Evolutionary conservation across 169 alveolate species (phyloP).

Genomic region (Plasmodium malariae): DNA sequence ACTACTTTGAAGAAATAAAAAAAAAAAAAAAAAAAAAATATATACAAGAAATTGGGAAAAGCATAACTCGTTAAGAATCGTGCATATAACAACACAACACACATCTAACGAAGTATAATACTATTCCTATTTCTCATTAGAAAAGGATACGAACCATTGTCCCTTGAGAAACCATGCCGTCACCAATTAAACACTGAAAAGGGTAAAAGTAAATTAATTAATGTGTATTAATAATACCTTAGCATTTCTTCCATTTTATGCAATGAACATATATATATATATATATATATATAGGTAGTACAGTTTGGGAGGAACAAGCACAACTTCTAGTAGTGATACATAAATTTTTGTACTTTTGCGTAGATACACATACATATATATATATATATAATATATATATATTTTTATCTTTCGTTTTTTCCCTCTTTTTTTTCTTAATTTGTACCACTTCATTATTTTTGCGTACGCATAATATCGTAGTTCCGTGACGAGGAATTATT

Average conservation of each 20-base stretch:
- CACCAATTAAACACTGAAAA: conserved; percentile 83
- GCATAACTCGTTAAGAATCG: neutral
- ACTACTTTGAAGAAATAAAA: no score
- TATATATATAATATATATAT: no score
- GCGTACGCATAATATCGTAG: conserved; percentile 83
- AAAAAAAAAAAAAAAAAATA: conserved; percentile 4
- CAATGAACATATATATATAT: no score
- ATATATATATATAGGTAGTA: neutral
- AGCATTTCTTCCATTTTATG: no score
- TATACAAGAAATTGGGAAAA: neutral
- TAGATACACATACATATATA: no score
- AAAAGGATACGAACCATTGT: conserved; percentile 73
- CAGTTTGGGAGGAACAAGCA: neutral
- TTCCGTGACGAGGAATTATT: conserved; percentile 82
- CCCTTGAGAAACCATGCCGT: conserved; percentile 86
- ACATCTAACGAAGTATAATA: conserved; percentile 2
- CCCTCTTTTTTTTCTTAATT: conserved; percentile 7
- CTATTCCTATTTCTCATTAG: conserved; percentile 13
- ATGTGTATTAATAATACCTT: no score
- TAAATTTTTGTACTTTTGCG: neutral
- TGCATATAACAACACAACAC: neutral
- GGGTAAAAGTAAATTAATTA: conserved; percentile 11
- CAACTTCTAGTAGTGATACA: neutral
- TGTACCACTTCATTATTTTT: conserved; percentile 82
- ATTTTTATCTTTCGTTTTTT: neutral